Percentiles rank a stretch among this genome's conserved stretches.
phyloP scores from a whole-genome alignment of 495 filamentous ascomycete species.

The Penicillium simplicissimum region DNA sequence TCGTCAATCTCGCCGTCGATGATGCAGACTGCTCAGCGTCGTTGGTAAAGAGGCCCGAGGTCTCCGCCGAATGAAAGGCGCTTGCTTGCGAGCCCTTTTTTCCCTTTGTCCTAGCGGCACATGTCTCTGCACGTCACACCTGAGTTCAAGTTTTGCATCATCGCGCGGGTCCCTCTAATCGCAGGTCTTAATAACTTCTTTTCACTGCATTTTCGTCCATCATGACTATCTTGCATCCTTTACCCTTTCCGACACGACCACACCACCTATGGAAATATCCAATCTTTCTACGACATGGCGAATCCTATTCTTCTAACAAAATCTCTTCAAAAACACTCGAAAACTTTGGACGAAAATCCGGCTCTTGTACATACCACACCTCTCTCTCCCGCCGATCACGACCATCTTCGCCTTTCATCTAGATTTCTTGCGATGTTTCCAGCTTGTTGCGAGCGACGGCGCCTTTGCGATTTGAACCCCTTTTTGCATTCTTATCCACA shows the following conservation, averaged over 20 bases:
- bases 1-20: constrained; percentile 83
- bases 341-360: constrained; percentile 33
- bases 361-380: constrained; percentile 43
- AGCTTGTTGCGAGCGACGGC: constrained; percentile 51
- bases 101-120: constrained; percentile 36
- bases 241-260: constrained; percentile 31
- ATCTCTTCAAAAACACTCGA: constrained; percentile 29
- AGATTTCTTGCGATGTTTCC: constrained; percentile 44
- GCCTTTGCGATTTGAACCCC: constrained; percentile 45
- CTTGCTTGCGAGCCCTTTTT: constrained; percentile 17
- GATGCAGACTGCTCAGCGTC: constrained; percentile 72
- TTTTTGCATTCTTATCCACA: constrained; percentile 24
- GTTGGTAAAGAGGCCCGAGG: constrained; percentile 52
- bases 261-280: constrained; percentile 18
- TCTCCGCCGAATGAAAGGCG: constrained; percentile 32
- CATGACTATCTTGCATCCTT: constrained; percentile 32
- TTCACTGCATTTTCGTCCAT: constrained; percentile 33
- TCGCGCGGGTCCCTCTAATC: constrained; percentile 40
- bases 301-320: constrained; percentile 12
- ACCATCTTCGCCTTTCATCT: constrained; percentile 39
- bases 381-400: constrained; percentile 38
- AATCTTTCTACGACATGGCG: constrained; percentile 33
- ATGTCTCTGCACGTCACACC: constrained; percentile 38
- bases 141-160: constrained; percentile 41
- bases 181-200: constrained; percentile 42